A percentile compares a stretch with the other conserved stretches of the same genome.
Evolutionary conservation across 2,329 filamentous ascomycete species (phyloP).

Genomic region (Diaporthe amygdali): DNA sequence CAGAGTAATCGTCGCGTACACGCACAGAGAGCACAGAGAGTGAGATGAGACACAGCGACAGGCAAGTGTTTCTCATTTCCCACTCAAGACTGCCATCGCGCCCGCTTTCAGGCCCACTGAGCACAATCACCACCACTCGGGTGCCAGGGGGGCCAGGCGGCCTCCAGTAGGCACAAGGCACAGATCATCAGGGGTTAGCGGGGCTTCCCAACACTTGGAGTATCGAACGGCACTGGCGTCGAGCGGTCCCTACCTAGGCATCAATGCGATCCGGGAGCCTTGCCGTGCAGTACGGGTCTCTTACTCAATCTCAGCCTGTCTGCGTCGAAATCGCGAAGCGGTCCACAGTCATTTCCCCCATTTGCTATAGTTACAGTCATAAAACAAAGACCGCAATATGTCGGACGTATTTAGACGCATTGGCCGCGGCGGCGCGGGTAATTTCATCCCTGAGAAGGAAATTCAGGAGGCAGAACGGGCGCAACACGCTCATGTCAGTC

Average conservation of each 20-base stretch:
- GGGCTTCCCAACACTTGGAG: constrained; percentile 3
- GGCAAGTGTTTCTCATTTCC: not conserved
- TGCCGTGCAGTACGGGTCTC: constrained; percentile 29
- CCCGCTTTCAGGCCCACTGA: not conserved
- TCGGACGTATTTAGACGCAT: constrained; percentile 54
- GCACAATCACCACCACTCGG: not conserved
- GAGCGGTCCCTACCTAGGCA: constrained; percentile 21
- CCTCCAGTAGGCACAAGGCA: constrained; percentile 1
- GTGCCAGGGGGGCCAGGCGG: not conserved
- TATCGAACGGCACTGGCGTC: constrained; percentile 6
- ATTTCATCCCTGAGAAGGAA: constrained; percentile 61
- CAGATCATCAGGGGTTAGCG: constrained; percentile 17
- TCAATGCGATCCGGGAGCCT: constrained; percentile 28
- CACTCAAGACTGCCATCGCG: not conserved
- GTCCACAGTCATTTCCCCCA: not conserved
- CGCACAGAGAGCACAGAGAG: not conserved
- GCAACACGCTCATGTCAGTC: constrained; percentile 22
- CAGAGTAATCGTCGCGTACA: not conserved
- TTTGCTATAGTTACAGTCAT: not conserved
- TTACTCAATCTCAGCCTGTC: not conserved
- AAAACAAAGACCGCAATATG: constrained; percentile 24
- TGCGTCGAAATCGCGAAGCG: not conserved
- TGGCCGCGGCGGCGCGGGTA: constrained; percentile 69
- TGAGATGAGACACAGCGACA: not conserved
- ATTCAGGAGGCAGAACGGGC: constrained; percentile 49